Base-by-base conservation (phyloP, 345 rosid genomes). In the Salix koriyanagi region DNA sequence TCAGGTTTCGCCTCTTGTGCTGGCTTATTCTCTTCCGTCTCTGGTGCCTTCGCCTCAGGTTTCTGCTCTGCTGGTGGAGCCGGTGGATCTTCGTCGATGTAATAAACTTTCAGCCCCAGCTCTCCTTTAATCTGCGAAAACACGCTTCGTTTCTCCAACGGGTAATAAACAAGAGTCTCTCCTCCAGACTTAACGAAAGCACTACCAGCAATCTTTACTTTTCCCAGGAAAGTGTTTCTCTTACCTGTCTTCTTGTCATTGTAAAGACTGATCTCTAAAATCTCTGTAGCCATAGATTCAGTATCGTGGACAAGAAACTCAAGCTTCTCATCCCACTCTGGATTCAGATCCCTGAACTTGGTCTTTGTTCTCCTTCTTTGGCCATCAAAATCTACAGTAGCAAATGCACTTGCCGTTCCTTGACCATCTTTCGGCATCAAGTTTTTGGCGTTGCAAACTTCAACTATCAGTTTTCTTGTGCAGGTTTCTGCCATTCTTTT, bases 381-480 rank as follows among this genome's bases (percentile, higher is more conserved):
- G n/a, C 97, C 97, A 39, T 90, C 94, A 79, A 86, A 94, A 72
- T 94, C 98, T 1, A 89, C 92, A 13, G 90, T 81, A 4, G 91
- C 97, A 50, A 89, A 94, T 2, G 98, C 92, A 54, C 97, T 94
- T 1, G 98, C 97, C 0, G 98, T 92, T 28, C 97, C 98, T 75
- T 94, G 98, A 14, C 98, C 97, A 71, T 94, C 98, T 44, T 92
- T 94, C 0, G 95, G 97, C 98, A 92, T 92, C 58, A 92, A 75
- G 62, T 94, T 92, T 76, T 85, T 91, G n/a, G 97, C 98, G 44
- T 84, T 87, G 81, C 88, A 89, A 73, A 94, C 89, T 80, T 92
- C 96, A 5, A 94, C 95, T 0, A 91, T 79, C 21, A 94, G 89
- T 84, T 91, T 94, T 66, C 95, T 84, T 3, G 78, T 71, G 76